Conservation (phyloP, 1,139 yeast species). For the Debaryomycetaceae sp. region DNA sequence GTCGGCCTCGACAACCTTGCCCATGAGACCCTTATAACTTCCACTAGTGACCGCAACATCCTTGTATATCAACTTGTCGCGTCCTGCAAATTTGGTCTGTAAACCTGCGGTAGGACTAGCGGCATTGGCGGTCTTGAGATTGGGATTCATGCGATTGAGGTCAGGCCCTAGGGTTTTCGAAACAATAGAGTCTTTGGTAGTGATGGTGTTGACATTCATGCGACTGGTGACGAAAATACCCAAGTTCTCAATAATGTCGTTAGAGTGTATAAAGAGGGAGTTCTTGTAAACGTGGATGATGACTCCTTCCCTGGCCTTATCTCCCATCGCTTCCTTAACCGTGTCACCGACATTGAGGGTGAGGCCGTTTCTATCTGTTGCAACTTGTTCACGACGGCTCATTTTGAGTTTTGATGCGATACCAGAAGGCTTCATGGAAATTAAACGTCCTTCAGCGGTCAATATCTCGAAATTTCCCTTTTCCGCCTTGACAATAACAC, state of each 20-base stretch:
- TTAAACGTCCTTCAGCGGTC: slow-evolving; percentile 70
- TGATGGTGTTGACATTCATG: slow-evolving; percentile 67
- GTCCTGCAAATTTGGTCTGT: slow-evolving; percentile 49
- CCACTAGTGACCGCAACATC: slow-evolving; percentile 84
- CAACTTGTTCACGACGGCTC: slow-evolving; percentile 60
- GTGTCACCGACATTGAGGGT: slow-evolving; percentile 87
- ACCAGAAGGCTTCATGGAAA: slow-evolving; percentile 65
- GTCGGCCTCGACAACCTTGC: slow-evolving; percentile 87
- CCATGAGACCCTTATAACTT: slow-evolving; percentile 88
- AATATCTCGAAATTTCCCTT: slow-evolving; percentile 76
- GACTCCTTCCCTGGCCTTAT: slow-evolving; percentile 67
- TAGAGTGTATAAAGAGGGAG: slow-evolving; percentile 67
- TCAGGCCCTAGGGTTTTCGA: slow-evolving; percentile 53
- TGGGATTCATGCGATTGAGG: slow-evolving; percentile 79
- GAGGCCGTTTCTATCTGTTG: slow-evolving; percentile 79
- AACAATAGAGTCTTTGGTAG: slow-evolving; percentile 66
- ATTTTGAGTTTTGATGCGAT: slow-evolving; percentile 64
- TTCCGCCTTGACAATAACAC: slow-evolving; percentile 84
- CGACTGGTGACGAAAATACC: slow-evolving; percentile 84
- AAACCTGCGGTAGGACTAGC: slow-evolving; percentile 44
- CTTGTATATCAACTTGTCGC: slow-evolving; percentile 72
- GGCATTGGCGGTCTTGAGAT: slow-evolving; percentile 35
- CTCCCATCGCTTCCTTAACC: slow-evolving; percentile 67
- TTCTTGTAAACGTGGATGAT: slow-evolving; percentile 80
- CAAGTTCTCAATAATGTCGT: slow-evolving; percentile 69